phyloP scores from a whole-genome alignment of 1,284 basidiomycete species.

The Peniophora sp. region DNA sequence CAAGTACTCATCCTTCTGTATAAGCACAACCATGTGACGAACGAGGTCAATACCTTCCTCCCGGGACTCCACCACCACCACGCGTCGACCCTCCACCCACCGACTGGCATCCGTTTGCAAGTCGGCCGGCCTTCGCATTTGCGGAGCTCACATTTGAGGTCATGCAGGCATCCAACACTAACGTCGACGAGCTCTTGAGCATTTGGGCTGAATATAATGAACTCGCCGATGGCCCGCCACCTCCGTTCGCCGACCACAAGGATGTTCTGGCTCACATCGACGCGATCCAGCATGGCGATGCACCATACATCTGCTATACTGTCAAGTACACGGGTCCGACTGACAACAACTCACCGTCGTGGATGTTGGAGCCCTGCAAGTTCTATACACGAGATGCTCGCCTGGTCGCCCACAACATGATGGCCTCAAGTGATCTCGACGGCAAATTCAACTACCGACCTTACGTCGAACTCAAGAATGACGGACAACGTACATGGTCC shows the following conservation, averaged over 20 bases:
- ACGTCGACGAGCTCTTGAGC: too few species aligned
- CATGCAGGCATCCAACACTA: too few species aligned
- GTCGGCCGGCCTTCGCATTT: too few species aligned
- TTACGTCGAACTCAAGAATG: constrained; percentile 7
- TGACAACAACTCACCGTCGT: constrained; percentile 7
- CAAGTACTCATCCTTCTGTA: too few species aligned
- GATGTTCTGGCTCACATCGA: constrained; percentile 7
- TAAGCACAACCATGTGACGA: too few species aligned
- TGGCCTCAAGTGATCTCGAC: constrained; percentile 5
- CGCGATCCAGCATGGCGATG: constrained; percentile 4
- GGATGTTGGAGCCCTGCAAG: constrained; percentile 10
- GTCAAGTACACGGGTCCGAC: constrained; percentile 6
- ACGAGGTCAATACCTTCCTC: too few species aligned
- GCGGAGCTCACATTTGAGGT: too few species aligned
- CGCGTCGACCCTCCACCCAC: too few species aligned
- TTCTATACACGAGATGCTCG: constrained; percentile 9
- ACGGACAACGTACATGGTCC: background rate
- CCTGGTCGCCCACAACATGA: constrained; percentile 8
- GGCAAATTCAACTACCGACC: constrained; percentile 7
- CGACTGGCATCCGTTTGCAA: too few species aligned
- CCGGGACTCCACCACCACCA: too few species aligned
- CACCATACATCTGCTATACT: constrained; percentile 6
- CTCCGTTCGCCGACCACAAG: background rate
- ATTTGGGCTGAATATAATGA: background rate
- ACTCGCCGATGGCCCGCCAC: constrained; percentile 11